Evolutionary conservation across 495 filamentous ascomycete species (phyloP).

Genomic region (Lophiotrema nucula): DNA sequence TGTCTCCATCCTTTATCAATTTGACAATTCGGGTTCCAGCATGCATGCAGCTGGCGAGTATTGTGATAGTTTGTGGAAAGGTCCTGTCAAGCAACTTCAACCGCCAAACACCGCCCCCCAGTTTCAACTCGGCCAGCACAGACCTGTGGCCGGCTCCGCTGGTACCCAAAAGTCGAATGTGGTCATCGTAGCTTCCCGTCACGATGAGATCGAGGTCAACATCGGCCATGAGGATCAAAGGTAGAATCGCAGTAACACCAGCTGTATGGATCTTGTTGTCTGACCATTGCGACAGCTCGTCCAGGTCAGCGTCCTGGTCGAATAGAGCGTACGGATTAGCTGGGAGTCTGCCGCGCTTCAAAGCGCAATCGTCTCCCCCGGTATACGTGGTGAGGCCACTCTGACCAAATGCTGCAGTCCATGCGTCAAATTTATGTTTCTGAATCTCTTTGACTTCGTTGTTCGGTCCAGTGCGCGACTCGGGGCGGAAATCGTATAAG

Average conservation of each 20-base stretch:
- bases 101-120: constrained; percentile 91
- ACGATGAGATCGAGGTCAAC: constrained; percentile 55
- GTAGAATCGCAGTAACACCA: constrained; percentile 85
- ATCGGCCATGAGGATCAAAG: constrained; percentile 44
- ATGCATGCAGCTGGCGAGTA: constrained; percentile 94
- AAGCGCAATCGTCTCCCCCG: constrained; percentile 63
- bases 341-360: background rate
- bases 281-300: constrained; percentile 33
- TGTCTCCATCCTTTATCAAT: constrained; percentile 40
- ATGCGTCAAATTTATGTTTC: constrained; percentile 67
- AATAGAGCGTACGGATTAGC: too few relatives aligned
- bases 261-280: constrained; percentile 63
- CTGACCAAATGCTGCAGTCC: constrained; percentile 60
- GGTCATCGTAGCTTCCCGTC: constrained; percentile 92
- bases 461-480: constrained; percentile 45
- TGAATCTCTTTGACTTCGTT: too few relatives aligned
- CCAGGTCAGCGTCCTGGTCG: background rate
- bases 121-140: constrained; percentile 59
- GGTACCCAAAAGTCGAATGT: constrained; percentile 61
- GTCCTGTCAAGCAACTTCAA: constrained; percentile 49
- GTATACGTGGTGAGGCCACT: constrained; percentile 50
- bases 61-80: constrained; percentile 21
- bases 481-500: constrained; percentile 16
- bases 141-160: constrained; percentile 35
- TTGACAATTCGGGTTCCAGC: constrained; percentile 71